Percentiles rank a stretch among this genome's conserved stretches.
Evolutionary conservation across 2,329 filamentous ascomycete genomes (phyloP).

Genomic region (Didymellaceae sp.): DNA sequence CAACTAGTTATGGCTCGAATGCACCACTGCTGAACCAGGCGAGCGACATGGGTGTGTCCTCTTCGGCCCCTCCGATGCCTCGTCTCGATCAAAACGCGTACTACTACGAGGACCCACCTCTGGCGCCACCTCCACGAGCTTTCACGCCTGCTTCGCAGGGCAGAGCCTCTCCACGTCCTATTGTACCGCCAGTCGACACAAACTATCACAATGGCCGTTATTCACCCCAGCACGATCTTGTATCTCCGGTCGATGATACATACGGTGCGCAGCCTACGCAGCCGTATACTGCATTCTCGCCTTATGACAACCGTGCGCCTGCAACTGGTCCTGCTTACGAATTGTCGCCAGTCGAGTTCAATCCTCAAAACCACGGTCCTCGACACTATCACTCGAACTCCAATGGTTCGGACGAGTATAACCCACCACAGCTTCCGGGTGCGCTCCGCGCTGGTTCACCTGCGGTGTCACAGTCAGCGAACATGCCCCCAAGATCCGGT

Average conservation of each 20-base stretch:
- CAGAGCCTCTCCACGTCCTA: conserved; percentile 35
- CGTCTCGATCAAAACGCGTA: conserved; percentile 38
- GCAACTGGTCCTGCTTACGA: conserved; percentile 39
- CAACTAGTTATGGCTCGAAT: conserved; percentile 67
- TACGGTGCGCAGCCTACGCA: conserved; percentile 23
- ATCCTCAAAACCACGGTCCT: conserved; percentile 24
- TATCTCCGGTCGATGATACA: conserved; percentile 31
- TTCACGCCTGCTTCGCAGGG: conserved; percentile 43
- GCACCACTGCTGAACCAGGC: conserved; percentile 67
- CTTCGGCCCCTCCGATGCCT: conserved; percentile 42
- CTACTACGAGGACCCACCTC: conserved; percentile 34
- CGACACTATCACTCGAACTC: conserved; percentile 30
- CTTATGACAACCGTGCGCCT: conserved; percentile 39
- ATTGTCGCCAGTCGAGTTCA: conserved; percentile 44
- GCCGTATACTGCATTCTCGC: conserved; percentile 39
- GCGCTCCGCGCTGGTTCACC: conserved; percentile 40
- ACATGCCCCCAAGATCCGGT: conserved; percentile 27
- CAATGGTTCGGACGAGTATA: conserved; percentile 29
- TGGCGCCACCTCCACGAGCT: conserved; percentile 32
- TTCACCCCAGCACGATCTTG: conserved; percentile 31
- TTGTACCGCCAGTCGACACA: conserved; percentile 41
- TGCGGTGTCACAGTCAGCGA: conserved; percentile 28
- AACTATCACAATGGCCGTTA: conserved; percentile 31
- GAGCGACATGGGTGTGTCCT: conserved; percentile 62
- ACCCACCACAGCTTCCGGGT: conserved; percentile 34